These are phyloP conservation scores for Zygoascus ofunaensis DNA, from an alignment of 805 yeast species.

Conservation along the genomic window DNA sequence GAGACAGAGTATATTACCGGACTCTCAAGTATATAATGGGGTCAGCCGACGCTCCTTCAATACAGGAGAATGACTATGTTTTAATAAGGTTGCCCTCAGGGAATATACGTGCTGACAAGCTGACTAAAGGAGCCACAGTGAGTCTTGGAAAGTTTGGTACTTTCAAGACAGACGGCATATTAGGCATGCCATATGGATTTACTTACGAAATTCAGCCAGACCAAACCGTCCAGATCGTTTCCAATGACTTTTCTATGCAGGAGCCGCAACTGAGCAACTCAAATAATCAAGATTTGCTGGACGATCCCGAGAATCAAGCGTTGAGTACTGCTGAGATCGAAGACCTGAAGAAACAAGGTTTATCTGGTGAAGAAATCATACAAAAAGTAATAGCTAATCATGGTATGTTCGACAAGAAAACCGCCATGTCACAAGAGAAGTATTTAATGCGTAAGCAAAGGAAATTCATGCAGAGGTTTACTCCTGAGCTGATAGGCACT, in stretches of 20 bases:
- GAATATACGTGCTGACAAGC: conserved; percentile 61
- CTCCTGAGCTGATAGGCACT: conserved; percentile 66
- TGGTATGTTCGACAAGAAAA: conserved; percentile 78
- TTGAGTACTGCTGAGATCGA: conserved; percentile 77
- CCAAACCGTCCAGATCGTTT: conserved; percentile 23
- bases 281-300: conserved; percentile 59
- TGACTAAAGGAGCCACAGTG: conserved; percentile 51
- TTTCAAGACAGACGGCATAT: conserved; percentile 60
- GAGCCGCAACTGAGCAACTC: conserved; percentile 36
- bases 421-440: conserved; percentile 83
- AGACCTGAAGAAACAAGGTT: conserved; percentile 61
- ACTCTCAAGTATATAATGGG: too few relatives aligned
- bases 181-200: conserved; percentile 82
- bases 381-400: conserved; percentile 76
- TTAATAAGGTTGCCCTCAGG: conserved; percentile 75
- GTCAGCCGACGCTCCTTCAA: conserved; percentile 25
- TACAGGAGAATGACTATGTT: conserved; percentile 44
- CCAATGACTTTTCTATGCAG: conserved; percentile 28
- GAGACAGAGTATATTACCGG: too few relatives aligned
- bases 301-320: conserved; percentile 61
- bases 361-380: conserved; percentile 71
- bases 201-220: conserved; percentile 74
- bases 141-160: conserved; percentile 88
- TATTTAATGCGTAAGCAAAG: conserved; percentile 85
- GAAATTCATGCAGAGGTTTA: conserved; percentile 79